Conservation (phyloP, 768 basidiomycete genomes). For the Mycena epipterygia region DNA sequence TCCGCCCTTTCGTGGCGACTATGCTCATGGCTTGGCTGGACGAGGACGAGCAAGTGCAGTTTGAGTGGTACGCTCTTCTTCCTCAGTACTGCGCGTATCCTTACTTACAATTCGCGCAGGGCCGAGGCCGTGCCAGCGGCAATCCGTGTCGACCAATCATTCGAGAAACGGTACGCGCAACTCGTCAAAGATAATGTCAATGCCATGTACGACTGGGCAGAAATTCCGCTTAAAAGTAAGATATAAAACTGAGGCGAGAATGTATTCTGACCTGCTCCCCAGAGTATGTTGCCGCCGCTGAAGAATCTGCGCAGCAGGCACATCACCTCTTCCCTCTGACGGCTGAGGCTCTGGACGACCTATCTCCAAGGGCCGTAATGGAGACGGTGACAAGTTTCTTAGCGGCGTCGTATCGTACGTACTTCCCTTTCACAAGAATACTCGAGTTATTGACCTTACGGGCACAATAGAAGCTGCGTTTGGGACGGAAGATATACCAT, state of each 20-base stretch:
- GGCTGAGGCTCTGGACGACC: neutral
- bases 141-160: too few species aligned
- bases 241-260: too few species aligned
- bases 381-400: neutral
- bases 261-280: neutral
- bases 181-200: too few species aligned
- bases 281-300: neutral
- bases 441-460: neutral
- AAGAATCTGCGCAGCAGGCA: neutral
- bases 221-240: too few species aligned
- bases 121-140: too few species aligned
- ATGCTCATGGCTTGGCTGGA: neutral
- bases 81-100: too few species aligned
- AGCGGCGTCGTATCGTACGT: neutral
- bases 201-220: too few species aligned
- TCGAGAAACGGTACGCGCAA: too few species aligned
- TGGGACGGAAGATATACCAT: neutral
- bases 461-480: neutral
- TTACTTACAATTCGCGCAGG: too few species aligned
- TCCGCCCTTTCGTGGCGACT: too few species aligned
- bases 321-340: neutral
- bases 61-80: too few species aligned
- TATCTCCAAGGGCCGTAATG: neutral
- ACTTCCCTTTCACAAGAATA: neutral
- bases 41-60: too few species aligned